Evolutionary conservation across 768 basidiomycete genomes (phyloP), one percentile per base, ranked within the genome.

Genomic region (Neoboletus subvelutipes): DNA sequence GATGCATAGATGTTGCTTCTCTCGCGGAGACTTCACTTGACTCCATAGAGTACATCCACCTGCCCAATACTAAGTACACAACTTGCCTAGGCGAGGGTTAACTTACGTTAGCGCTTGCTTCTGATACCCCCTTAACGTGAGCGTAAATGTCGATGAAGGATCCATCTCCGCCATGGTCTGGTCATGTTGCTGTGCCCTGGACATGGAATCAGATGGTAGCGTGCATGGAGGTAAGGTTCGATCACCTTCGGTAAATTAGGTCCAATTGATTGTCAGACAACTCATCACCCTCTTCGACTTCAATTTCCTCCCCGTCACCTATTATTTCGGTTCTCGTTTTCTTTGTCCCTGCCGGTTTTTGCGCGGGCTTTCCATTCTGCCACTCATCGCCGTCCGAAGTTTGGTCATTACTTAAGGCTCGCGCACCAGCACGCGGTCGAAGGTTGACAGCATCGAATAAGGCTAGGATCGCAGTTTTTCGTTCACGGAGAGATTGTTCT

Each of bases 1-100:
- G 96, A 71, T 98, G 93, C 82, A 98, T 86, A 5, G 88, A 90
- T 17, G 69, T 77, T 15, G 81, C 81, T 67, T 86, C 81, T 52
- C 88, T 80, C 62, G 84, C 90, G 54, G 88, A 84, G 60, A 79
- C 77, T 20, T 84, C 78, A 4, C 90, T 90, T 2, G 80, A 82
- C 73, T 98, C 96, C 52, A 94, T 77, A 3, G 90, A 88, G 61
- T 85, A 76, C 94, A 97, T 94, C 95, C 95, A 98, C 37, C 91
- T 92, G 55, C 15, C 47, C 33, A 24, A n/a, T 17, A 36, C 20
- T 56, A 34, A 56, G 39, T 41, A 50, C 13, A 41, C 9, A 22
- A 10, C 34, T 34, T 40, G 3, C 13, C 5, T 4, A n/a, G 43
- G 28, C 29, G 29, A 50, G 9, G 17, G 26, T 37, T 15, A 20